Percentiles rank a stretch among this genome's conserved stretches.
phyloP scores from a whole-genome alignment of 345 rosid genomes.

The Euclidium syriacum region DNA sequence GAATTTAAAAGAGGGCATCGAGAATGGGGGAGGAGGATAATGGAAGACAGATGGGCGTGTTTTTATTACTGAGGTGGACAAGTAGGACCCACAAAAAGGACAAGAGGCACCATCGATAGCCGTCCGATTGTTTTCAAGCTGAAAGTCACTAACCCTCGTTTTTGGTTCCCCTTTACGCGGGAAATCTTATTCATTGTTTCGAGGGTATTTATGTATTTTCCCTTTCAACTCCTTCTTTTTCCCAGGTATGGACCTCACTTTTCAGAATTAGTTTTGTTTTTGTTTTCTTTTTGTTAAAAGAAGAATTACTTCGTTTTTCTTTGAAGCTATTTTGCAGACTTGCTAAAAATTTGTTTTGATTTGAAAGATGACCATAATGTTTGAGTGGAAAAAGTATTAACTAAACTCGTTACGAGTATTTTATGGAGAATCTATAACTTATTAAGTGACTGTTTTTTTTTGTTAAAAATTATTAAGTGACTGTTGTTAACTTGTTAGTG shows the following conservation, averaged over 20 bases:
- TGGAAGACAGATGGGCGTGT: constrained; percentile 27
- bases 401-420: too few relatives aligned
- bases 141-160: constrained; percentile 20
- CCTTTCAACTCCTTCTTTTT: background rate
- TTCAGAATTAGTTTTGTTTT: constrained; percentile 11
- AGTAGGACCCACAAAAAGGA: constrained; percentile 12
- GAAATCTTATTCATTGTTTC: constrained; percentile 3
- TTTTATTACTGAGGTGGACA: constrained; percentile 26
- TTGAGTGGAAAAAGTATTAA: too few relatives aligned
- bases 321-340: too few relatives aligned
- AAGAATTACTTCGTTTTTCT: too few relatives aligned
- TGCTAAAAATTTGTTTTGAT: too few relatives aligned
- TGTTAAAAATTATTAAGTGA: too few relatives aligned
- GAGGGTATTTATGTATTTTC: constrained; percentile 1
- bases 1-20: background rate
- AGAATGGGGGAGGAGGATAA: background rate
- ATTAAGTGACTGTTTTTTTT: too few relatives aligned
- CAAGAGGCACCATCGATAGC: constrained; percentile 20
- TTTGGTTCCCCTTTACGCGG: constrained; percentile 25
- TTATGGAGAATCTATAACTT: too few relatives aligned
- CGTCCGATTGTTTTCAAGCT: constrained; percentile 29
- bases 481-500: too few relatives aligned
- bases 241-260: constrained; percentile 20
- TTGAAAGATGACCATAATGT: too few relatives aligned
- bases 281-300: too few relatives aligned